phyloP scores from a whole-genome alignment of 192 early-diverging fungal genomes.

The Entomortierella chlamydospora region DNA sequence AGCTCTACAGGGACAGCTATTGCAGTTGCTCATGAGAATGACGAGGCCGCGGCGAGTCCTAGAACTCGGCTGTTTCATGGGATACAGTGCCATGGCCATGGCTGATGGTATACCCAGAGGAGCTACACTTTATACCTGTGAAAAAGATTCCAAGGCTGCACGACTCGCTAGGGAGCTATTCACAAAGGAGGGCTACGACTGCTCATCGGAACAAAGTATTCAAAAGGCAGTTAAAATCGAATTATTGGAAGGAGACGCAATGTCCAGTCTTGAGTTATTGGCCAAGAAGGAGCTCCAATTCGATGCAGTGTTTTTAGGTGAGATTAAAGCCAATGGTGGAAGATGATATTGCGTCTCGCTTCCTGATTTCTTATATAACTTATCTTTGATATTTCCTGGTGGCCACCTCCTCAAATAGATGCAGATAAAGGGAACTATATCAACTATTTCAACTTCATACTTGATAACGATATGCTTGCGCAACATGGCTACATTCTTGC shows the following conservation, averaged over 20 bases:
- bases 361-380: no score
- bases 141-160: conserved; percentile 64
- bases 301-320: conserved; percentile 71
- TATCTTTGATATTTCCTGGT: no score
- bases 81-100: conserved; percentile 72
- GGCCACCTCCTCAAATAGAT: no score
- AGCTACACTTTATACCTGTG: conserved; percentile 59
- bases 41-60: conserved; percentile 64
- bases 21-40: conserved; percentile 62
- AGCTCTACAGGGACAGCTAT: conserved; percentile 60
- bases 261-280: conserved; percentile 2
- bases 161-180: conserved; percentile 54
- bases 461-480: conserved; percentile 69
- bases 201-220: not conserved
- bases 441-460: conserved; percentile 70
- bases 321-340: no score
- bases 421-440: conserved; percentile 78
- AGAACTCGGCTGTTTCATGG: conserved; percentile 79
- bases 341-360: no score
- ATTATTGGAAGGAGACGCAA: conserved; percentile 22
- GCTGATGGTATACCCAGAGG: conserved; percentile 66
- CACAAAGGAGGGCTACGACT: conserved; percentile 12
- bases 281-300: conserved; percentile 52
- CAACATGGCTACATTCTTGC: conserved; percentile 70
- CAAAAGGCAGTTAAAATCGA: conserved; percentile 23